These are phyloP conservation scores for Kokia cookei DNA, from an alignment of 441 rosid genomes.

Conservation along the genomic window DNA sequence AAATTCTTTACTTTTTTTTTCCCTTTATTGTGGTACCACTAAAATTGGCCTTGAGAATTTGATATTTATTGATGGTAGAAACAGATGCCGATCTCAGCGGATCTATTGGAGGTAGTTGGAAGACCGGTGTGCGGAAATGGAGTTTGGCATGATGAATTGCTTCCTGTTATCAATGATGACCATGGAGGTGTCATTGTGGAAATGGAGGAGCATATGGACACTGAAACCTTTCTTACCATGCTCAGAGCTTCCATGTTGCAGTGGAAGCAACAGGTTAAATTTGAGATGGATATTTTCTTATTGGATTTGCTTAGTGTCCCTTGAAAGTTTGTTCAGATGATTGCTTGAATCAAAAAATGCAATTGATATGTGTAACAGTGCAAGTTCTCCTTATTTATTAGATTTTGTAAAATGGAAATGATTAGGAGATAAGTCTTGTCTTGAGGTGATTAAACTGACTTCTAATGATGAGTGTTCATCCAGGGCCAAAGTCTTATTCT, in stretches of 20 bases:
- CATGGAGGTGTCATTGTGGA: constrained; percentile 68
- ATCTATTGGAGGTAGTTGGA: not conserved
- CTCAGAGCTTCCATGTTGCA: constrained; percentile 50
- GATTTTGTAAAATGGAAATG: not conserved
- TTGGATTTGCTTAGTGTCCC: not conserved
- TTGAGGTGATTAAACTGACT: not conserved
- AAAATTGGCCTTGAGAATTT: not conserved
- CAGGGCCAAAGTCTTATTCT: not conserved
- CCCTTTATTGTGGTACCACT: not conserved
- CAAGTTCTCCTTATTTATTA: not conserved
- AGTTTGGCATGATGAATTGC: constrained; percentile 18
- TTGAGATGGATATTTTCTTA: not conserved
- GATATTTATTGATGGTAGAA: not conserved
- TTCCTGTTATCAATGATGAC: constrained; percentile 43
- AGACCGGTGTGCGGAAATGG: constrained; percentile 21
- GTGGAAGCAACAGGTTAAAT: constrained; percentile 59
- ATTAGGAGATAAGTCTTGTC: not conserved
- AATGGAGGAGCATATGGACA: constrained; percentile 51
- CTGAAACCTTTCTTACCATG: constrained; percentile 34
- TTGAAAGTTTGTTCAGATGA: not conserved
- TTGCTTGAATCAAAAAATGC: not conserved
- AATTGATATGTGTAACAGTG: not conserved
- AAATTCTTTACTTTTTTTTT: not conserved
- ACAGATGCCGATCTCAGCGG: constrained; percentile 4
- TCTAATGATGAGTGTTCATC: not conserved